A percentile compares a stretch with the other conserved stretches of the same genome.
Conservation (phyloP, 148 eudicot genomes). For the Fallopia convolvulus region DNA sequence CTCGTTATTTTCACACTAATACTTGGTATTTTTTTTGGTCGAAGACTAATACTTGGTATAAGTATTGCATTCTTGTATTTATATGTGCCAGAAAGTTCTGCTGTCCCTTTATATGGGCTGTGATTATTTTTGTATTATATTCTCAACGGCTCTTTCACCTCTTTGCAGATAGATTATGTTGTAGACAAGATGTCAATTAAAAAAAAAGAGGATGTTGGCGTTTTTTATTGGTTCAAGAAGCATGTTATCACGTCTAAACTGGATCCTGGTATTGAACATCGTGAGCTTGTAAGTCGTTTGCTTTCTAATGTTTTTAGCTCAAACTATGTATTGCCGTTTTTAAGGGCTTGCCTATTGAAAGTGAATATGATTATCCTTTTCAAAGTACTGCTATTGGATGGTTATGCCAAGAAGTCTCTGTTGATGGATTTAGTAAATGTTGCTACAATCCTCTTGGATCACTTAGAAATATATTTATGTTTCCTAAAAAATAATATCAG, state of each 20-base stretch:
- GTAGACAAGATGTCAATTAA: slow-evolving; percentile 45
- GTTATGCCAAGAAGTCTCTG: too few relatives aligned
- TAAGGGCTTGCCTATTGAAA: background rate
- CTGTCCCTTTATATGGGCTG: background rate
- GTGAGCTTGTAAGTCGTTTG: slow-evolving; percentile 69
- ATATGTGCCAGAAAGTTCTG: background rate
- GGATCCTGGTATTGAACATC: slow-evolving; percentile 78
- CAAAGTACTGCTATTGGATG: background rate
- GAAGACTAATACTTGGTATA: background rate
- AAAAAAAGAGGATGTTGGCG: slow-evolving; percentile 47
- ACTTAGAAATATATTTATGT: too few relatives aligned
- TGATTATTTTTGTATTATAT: background rate
- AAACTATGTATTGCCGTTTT: background rate
- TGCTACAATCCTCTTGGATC: too few relatives aligned
- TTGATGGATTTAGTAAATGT: too few relatives aligned
- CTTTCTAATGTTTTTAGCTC: background rate
- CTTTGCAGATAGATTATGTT: slow-evolving; percentile 53
- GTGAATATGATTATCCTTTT: background rate
- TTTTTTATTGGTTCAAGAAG: slow-evolving; percentile 77
- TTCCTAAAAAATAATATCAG: too few relatives aligned
- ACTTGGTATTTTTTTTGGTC: too few relatives aligned
- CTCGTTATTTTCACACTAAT: background rate
- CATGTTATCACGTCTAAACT: slow-evolving; percentile 69
- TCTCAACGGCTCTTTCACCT: slow-evolving; percentile 15
- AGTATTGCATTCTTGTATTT: background rate